Percentiles rank a stretch among this genome's conserved stretches.
Conservation (phyloP, 371 early-diverging fungal genomes). For the Mucor circinelloides region DNA sequence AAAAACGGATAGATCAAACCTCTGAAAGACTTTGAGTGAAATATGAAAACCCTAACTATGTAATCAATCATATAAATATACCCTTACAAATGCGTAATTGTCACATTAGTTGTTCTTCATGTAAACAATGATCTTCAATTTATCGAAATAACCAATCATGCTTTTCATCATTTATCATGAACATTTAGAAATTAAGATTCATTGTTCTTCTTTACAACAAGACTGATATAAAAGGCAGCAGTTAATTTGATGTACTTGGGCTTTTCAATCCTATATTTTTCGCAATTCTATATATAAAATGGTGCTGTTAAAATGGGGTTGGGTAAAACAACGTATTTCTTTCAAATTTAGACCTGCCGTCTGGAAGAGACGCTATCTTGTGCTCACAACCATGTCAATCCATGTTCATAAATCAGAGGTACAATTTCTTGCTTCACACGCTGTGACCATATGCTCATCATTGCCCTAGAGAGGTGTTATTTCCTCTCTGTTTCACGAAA, state of each 20-base stretch:
- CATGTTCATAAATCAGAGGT: constrained; percentile 15
- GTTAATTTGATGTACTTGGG: neutral
- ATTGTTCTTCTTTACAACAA: neutral
- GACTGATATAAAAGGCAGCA: neutral
- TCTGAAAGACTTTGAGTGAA: too few relatives aligned
- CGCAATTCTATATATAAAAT: neutral
- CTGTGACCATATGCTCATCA: neutral
- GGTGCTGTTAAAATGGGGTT: constrained; percentile 12
- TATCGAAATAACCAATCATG: neutral
- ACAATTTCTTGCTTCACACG: neutral
- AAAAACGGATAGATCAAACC: too few relatives aligned
- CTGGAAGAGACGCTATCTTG: constrained; percentile 10
- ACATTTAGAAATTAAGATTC: neutral
- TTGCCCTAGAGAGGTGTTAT: constrained; percentile 1
- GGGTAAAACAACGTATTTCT: constrained; percentile 2
- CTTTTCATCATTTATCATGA: neutral
- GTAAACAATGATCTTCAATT: neutral
- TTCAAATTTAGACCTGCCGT: constrained; percentile 3
- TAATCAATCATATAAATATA: too few relatives aligned
- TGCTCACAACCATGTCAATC: constrained; percentile 14
- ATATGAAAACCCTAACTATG: too few relatives aligned
- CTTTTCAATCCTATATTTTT: neutral
- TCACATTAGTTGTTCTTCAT: neutral
- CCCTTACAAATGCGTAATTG: neutral
- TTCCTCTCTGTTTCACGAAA: neutral